Base-by-base conservation (phyloP, 208 protist species). In the Kentomonas sorsogonicus region DNA sequence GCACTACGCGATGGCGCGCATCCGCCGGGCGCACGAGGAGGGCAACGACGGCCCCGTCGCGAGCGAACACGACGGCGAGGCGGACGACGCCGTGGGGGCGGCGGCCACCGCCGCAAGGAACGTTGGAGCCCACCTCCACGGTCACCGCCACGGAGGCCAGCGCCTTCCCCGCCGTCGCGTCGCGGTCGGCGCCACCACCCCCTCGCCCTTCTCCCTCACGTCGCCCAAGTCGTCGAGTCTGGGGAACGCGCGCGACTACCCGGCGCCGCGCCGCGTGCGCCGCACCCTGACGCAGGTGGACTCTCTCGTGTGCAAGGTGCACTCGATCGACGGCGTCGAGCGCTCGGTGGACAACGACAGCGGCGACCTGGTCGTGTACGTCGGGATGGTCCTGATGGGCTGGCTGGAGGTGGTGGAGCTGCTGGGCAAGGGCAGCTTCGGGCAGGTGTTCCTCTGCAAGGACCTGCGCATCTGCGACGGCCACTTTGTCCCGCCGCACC, bases 401-500 rank as follows among this genome's bases (percentile, higher is more conserved):
- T 89, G 86, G 82, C 51, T 90, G 27, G 82, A 93, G 66, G 86
- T 93, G 45, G 77, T 93, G 20, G 73, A 74, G 41, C 56, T 93
- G 43, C 69, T 93, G 29, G 86, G 86, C 30, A 65, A 70, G 51
- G 86, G 86, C 43, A 93, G 75, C 44, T 93, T 90, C 63, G 86
- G 86, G 0, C 86, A 93, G 48, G 86, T 93, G 38, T 89, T 93
- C 64, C 73, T 93, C 15, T 93, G 86, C 69, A 88, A 86, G 47
- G 86, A 93, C 50, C 53, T 93, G 46, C 81, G 86, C 51, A 79
- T 87, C 44, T 62, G 68, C 40, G 75, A 77, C 36, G 64, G 72
- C n/a, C 63, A 71, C 58, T 93, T 89, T 72, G 55, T 80, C 25
- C 79, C 89, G 65, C 85, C 80, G 7, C 72, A 53, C 29, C 67